Base-by-base conservation (phyloP, 139 green algal species). In the Choricystis sp. region DNA sequence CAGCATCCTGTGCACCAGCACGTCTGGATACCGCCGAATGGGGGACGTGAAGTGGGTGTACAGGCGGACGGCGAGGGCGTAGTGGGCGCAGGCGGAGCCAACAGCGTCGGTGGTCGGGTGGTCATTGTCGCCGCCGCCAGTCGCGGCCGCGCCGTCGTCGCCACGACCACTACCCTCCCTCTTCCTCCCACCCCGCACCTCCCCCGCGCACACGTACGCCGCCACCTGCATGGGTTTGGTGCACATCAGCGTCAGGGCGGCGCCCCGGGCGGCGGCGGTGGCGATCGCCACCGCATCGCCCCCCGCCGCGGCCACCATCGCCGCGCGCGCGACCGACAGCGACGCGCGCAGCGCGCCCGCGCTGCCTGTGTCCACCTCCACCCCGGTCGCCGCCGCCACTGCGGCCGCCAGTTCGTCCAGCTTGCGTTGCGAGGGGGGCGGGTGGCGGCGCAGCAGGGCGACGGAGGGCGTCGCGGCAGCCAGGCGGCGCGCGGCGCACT, bases 11-110 rank as follows among this genome's bases (percentile, higher is more conserved):
- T 97, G 90, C 60, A 96, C 90, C 2, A 96, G 56, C 2, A 96
- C 71, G 63, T 97, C 90, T 5, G 90, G 85, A 68, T 97, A 96
- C 22, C 89, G 79, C 16, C 79, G 61, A 49, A 25, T 9, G 24
- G 4, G 5, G 0, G 85, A 94, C 0, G 88, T 95, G 76, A 95
- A 95, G 79, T 96, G 88, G 31, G 89, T 95, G 82, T 96, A 96
- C 40, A 68, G 69, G 0, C 81, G 64, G 63, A 93, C 90, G 57
- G 85, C 83, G 2, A 77, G 86, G 1, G 85, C 90, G 73, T 90
- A 93, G 72, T 93, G 85, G 21, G 85, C 89, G 76, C 90, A 93
- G 64, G 77, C 72, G 20, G 69, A 9, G 48, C 19, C 19, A 19
- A 56, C 19, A 56, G 48, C 29, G 21, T 68, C 68, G 19, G 19